Percentiles rank a stretch among this genome's conserved stretches.
Evolutionary conservation across 257 asterid genomes (phyloP).

Genomic region (Solanum paucissectum): DNA sequence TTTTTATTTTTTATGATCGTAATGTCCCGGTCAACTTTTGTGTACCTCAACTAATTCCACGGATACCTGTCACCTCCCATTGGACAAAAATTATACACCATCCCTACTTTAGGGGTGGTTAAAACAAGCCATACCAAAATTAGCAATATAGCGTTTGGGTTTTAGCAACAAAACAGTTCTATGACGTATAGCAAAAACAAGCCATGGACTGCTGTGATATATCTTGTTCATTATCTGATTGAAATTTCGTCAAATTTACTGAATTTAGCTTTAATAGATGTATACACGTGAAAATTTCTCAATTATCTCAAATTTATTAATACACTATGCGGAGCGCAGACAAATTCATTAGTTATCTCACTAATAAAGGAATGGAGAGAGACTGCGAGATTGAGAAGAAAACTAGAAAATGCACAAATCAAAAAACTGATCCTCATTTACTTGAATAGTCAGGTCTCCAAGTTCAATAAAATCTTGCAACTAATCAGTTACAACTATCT

Average conservation of each 20-base stretch:
- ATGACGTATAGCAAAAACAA: neutral
- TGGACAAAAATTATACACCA: neutral
- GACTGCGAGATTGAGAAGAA: neutral
- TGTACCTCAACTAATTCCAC: neutral
- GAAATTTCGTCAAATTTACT: neutral
- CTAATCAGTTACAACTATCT: neutral
- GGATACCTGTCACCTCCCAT: neutral
- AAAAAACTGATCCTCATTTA: neutral
- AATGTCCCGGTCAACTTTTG: fast-evolving
- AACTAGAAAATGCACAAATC: neutral
- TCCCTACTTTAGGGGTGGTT: neutral
- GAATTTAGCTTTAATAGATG: neutral
- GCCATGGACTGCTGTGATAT: neutral
- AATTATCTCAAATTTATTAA: neutral
- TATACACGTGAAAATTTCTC: neutral
- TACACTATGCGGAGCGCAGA: neutral
- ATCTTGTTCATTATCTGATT: neutral
- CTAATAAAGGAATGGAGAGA: neutral
- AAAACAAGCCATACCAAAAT: neutral
- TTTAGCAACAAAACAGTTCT: neutral
- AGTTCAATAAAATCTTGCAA: neutral
- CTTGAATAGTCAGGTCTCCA: neutral
- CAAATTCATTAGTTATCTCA: neutral
- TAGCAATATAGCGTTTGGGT: neutral
- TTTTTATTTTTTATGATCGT: no score